phyloP scores from a whole-genome alignment of 31 red algal genomes.

The Endocladia muricata region DNA sequence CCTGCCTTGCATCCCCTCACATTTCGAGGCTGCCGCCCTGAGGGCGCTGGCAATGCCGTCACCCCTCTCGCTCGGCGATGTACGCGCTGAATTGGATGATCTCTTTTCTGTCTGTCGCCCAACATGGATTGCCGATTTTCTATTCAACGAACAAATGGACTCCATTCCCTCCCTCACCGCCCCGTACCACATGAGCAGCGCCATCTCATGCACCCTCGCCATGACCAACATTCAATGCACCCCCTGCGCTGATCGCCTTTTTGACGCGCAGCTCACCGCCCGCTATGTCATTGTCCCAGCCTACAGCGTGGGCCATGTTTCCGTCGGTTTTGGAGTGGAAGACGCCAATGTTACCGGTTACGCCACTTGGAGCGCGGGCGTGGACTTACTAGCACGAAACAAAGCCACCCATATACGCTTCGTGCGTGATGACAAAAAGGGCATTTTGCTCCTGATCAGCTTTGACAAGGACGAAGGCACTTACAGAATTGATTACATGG shows the following conservation, averaged over 20 bases:
- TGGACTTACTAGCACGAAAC: background rate
- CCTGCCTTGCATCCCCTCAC: no score
- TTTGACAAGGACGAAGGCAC: background rate
- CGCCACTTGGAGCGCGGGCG: background rate
- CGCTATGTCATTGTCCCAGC: slow-evolving; percentile 32
- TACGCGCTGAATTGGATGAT: slow-evolving; percentile 5
- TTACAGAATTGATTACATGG: slow-evolving; percentile 29
- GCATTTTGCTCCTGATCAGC: slow-evolving; percentile 3
- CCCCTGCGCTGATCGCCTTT: background rate
- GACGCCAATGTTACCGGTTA: background rate
- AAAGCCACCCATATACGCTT: slow-evolving; percentile 12
- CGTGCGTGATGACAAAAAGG: slow-evolving; percentile 18
- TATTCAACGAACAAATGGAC: slow-evolving; percentile 30
- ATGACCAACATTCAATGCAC: slow-evolving; percentile 9
- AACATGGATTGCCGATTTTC: slow-evolving; percentile 30
- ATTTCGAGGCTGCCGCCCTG: no score
- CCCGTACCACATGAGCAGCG: slow-evolving; percentile 8
- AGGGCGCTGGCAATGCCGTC: no score
- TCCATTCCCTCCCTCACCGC: slow-evolving; percentile 31
- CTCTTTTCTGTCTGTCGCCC: slow-evolving; percentile 19
- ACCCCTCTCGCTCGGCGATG: no score
- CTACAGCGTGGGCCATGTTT: slow-evolving; percentile 27
- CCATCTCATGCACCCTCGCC: slow-evolving; percentile 8
- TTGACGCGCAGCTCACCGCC: slow-evolving; percentile 21
- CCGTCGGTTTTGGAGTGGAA: slow-evolving; percentile 42